Base-by-base conservation (phyloP, 345 rosid genomes). In the Hibiscus trionum region DNA sequence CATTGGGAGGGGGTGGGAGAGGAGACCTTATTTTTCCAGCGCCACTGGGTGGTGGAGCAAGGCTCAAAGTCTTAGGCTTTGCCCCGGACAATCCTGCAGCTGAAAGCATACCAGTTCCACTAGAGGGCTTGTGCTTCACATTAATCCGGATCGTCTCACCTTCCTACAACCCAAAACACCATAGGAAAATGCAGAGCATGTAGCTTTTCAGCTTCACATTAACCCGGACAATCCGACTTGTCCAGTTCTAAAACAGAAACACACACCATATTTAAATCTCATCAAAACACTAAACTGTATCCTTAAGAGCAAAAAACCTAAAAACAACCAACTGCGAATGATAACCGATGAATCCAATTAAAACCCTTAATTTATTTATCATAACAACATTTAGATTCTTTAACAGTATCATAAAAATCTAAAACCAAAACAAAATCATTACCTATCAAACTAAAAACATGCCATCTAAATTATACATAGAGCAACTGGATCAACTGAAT, bases 121-220 rank as follows among this genome's bases (percentile, higher is more conserved):
- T 79, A 5, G 96, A 44, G 24, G 93, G 85, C 75, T 91, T 96
- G 17, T 76, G 89, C 88, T 96, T 93, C 81, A 96, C 99, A 63
- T 91, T 96, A 82, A 96, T 96, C 76, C 96, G 85, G 61, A 96
- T 96, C 6, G 99, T 96, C 83, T 96, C 98, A 63, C 99, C 99
- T 81, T 96, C 99, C 99, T 96, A 81, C 69, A 76, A 46, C 53
- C 78, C 73, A 74, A 76, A 71, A 64, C 21, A 72, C 74, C 39
- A 44, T n/a, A 59, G 60, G 46, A 60, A 58, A 58, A 71, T 71
- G 27, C 57, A 71, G 37, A 33, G 0, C 37, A 33, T 33, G 6
- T 33, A 33, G 6, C 37, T 33, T 33, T 33, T 33, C 37, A 33
- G 37, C 37, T 33, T 33, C 37, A 33, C 37, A 33, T 33, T 33